Evolutionary conservation across 1,284 basidiomycete genomes (phyloP).

Genomic region (Trametes polyzona): DNA sequence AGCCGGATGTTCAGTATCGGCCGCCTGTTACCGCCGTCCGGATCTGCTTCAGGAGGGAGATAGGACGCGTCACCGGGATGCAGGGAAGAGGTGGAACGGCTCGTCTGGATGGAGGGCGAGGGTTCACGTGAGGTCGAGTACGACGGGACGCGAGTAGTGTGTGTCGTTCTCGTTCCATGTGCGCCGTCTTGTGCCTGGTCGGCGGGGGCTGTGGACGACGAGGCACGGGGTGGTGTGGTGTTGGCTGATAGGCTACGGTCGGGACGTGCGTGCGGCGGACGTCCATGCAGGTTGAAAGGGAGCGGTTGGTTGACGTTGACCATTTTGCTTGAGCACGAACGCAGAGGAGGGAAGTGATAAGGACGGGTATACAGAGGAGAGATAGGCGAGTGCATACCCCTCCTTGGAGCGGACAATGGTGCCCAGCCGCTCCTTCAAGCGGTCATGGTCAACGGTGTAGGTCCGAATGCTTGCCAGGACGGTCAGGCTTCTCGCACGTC

Average conservation of each 20-base stretch:
- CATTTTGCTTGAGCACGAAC: constrained; percentile 58
- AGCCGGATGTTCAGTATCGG: constrained; percentile 35
- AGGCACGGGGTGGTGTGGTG: constrained; percentile 31
- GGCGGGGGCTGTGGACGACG: constrained; percentile 16
- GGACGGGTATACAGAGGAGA: constrained; percentile 1
- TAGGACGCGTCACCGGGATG: constrained; percentile 38
- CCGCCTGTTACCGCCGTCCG: constrained; percentile 25
- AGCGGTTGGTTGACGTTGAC: constrained; percentile 66
- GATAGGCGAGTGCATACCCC: constrained; percentile 46
- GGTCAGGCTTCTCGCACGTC: background rate
- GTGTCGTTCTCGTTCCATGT: background rate
- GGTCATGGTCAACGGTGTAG: constrained; percentile 51
- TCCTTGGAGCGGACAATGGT: constrained; percentile 66
- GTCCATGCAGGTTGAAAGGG: constrained; percentile 69
- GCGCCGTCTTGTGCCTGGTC: constrained; percentile 17
- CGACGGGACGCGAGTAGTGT: constrained; percentile 18
- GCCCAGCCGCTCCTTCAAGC: constrained; percentile 56
- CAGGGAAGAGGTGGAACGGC: constrained; percentile 36
- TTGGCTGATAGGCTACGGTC: constrained; percentile 29
- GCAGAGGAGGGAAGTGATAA: background rate
- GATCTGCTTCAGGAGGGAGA: constrained; percentile 33
- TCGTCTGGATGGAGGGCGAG: constrained; percentile 36
- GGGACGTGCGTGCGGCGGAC: constrained; percentile 37
- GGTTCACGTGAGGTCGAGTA: constrained; percentile 32
- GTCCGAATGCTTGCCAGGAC: constrained; percentile 14